Base-by-base conservation (phyloP, 1,284 basidiomycete species). In the Mycena sp. region DNA sequence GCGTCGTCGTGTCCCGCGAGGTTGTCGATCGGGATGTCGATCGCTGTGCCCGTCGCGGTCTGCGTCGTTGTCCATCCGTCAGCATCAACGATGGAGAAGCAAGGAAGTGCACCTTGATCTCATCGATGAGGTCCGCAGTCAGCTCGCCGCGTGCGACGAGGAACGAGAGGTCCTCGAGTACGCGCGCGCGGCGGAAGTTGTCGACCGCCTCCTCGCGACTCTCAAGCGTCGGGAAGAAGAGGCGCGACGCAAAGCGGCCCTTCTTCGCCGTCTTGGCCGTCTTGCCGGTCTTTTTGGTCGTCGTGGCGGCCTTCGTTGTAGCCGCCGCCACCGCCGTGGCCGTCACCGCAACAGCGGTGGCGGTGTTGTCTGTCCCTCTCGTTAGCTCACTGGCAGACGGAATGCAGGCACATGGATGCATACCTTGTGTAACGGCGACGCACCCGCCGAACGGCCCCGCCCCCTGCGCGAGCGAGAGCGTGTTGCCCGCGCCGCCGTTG, bases 361-460 rank as follows among this genome's bases (percentile, higher is more conserved):
- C 50, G 30, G 46, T 35, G 40, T 38, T 41, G n/a, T 43, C 59
- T 51, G 44, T 43, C 21, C 40, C n/a, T n/a, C n/a, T n/a, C n/a
- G n/a, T n/a, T n/a, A n/a, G n/a, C n/a, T n/a, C n/a, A n/a, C n/a
- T n/a, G 17, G 54, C 43, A 40, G 41, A 25, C 41, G n/a, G 26
- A 30, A 26, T 23, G 26, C 54, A 28, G 53, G 11, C 37, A 23
- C 23, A 26, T 21, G 10, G 19, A 49, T 1, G 43, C 55, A 21
- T 61, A 65, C 64, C 30, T 25, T 65, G 64, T 14, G 64, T 65
- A 11, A 70, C 63, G 23, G 69, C 67, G 32, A 61, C 63, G 30
- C 69, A 70, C 25, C 69, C 69, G 11, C 69, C 69, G 53, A 70
- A 70, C n/a, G 69, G 69, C 17, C 69, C 69, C 44, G 69, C 67